Evolutionary conservation across 2,329 filamentous ascomycete genomes (phyloP).

Genomic region (Myriosclerotinia duriaeana): DNA sequence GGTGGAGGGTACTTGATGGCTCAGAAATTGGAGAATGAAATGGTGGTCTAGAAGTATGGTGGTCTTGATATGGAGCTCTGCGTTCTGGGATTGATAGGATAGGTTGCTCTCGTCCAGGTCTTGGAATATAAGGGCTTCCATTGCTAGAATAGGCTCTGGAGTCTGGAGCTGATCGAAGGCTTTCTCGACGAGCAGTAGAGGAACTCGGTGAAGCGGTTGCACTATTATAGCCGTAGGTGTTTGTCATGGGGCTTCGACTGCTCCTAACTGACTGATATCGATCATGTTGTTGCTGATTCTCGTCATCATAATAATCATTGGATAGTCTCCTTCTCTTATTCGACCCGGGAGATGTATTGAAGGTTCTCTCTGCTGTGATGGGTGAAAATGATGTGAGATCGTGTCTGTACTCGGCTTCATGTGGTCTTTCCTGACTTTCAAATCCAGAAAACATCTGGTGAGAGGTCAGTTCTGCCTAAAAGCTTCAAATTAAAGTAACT

Average conservation of each 20-base stretch:
- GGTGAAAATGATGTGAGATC: slow-evolving; percentile 4
- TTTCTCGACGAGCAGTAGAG: slow-evolving; percentile 4
- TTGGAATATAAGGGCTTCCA: background rate
- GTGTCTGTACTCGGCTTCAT: slow-evolving; percentile 7
- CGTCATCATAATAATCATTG: background rate
- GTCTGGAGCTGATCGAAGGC: slow-evolving; percentile 3
- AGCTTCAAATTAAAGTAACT: background rate
- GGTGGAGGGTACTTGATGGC: slow-evolving; percentile 1
- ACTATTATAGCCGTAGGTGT: background rate
- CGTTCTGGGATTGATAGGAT: slow-evolving; percentile 8
- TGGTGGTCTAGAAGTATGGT: background rate
- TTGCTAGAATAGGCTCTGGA: background rate
- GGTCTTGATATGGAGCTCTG: background rate
- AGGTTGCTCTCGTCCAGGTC: background rate
- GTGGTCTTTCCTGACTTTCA: background rate
- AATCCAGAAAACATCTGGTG: slow-evolving; percentile 4
- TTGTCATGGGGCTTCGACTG: slow-evolving; percentile 9
- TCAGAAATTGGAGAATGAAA: slow-evolving; percentile 20
- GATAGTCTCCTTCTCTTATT: slow-evolving; percentile 18
- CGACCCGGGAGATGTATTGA: slow-evolving; percentile 16
- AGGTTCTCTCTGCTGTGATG: background rate
- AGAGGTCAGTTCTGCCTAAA: background rate
- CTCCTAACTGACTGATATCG: slow-evolving; percentile 4
- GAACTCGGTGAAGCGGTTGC: background rate
- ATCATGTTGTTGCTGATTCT: background rate